These are phyloP conservation scores for Lactifluus subvellereus DNA, from an alignment of 768 basidiomycete species.

Conservation along the genomic window DNA sequence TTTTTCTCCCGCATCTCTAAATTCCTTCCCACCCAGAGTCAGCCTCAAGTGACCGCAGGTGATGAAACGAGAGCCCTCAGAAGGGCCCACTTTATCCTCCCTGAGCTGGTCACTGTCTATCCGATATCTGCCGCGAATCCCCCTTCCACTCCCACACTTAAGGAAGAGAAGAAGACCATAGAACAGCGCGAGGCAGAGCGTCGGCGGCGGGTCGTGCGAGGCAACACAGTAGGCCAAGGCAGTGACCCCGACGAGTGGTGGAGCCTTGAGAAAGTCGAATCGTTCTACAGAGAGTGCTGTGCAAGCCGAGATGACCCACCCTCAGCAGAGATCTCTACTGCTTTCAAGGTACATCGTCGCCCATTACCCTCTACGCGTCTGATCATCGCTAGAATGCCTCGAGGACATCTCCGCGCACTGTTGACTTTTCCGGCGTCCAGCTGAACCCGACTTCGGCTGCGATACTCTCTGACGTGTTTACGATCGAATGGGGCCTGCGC, in stretches of 20 bases:
- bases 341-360: constrained; percentile 52
- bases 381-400: constrained; percentile 42
- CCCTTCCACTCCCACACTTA: constrained; percentile 70
- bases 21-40: constrained; percentile 56
- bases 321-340: constrained; percentile 56
- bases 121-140: constrained; percentile 83
- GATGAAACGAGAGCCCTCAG: constrained; percentile 64
- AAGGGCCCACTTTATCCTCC: constrained; percentile 87
- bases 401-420: constrained; percentile 52
- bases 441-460: constrained; percentile 65
- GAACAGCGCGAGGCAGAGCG: constrained; percentile 71
- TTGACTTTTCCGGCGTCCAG: constrained; percentile 77
- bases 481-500: constrained; percentile 87
- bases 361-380: constrained; percentile 1
- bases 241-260: constrained; percentile 63
- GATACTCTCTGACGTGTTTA: constrained; percentile 85
- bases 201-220: constrained; percentile 57
- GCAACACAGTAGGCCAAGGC: constrained; percentile 36
- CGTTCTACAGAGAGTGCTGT: constrained; percentile 85
- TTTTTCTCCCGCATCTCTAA: constrained; percentile 70
- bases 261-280: constrained; percentile 77
- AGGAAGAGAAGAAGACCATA: constrained; percentile 77
- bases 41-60: constrained; percentile 25
- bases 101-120: constrained; percentile 80
- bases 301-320: constrained; percentile 66